phyloP scores from a whole-genome alignment of 345 rosid genomes.

The Salix caprea region DNA sequence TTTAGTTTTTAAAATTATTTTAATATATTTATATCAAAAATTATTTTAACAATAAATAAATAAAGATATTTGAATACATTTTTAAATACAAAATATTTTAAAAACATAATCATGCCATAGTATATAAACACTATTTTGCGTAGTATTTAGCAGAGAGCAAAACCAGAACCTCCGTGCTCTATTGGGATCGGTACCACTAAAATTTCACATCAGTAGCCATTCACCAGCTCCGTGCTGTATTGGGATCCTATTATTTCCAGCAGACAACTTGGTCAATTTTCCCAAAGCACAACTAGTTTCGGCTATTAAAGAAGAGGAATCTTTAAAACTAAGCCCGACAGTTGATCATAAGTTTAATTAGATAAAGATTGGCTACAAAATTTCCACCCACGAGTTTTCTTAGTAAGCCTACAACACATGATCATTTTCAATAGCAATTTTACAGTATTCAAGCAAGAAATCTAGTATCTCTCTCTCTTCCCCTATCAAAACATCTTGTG shows the following conservation, averaged over 20 bases:
- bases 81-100: no score
- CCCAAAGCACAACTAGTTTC: not conserved
- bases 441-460: not conserved
- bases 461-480: not conserved
- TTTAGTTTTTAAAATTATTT: no score
- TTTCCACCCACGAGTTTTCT: not conserved
- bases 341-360: not conserved
- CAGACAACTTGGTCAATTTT: not conserved
- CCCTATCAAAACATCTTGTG: not conserved
- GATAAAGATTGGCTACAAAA: slow-evolving; percentile 2
- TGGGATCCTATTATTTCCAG: not conserved
- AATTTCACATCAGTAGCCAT: not conserved
- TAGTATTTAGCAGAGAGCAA: not conserved
- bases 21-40: no score
- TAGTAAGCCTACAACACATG: not conserved
- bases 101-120: no score
- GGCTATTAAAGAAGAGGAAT: not conserved
- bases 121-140: no score
- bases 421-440: not conserved
- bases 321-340: not conserved
- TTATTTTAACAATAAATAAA: no score
- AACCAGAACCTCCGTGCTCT: not conserved
- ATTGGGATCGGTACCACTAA: not conserved
- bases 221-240: not conserved
- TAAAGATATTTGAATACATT: no score